Percentiles rank a stretch among this genome's conserved stretches.
Evolutionary conservation across 2,329 filamentous ascomycete genomes (phyloP).

Genomic region (Tolypocladium pustulatum): DNA sequence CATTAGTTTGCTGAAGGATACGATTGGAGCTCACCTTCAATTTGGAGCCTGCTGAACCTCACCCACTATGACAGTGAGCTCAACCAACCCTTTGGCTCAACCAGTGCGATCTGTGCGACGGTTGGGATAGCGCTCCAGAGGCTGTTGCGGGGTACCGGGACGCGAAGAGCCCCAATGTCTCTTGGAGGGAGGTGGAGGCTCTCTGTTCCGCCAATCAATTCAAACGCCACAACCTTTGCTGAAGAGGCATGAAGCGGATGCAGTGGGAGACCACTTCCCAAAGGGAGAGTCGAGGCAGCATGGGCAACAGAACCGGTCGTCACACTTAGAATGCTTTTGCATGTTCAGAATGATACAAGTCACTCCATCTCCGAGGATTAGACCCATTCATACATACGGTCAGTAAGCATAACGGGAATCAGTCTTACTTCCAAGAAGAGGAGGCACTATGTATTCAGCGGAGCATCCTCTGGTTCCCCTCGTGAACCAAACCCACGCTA

Average conservation of each 20-base stretch:
- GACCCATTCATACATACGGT: too few species aligned
- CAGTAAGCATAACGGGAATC: neutral
- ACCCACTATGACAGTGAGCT: neutral
- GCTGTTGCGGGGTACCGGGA: neutral
- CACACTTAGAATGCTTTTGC: too few species aligned
- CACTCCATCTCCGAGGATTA: too few species aligned
- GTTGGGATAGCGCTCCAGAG: neutral
- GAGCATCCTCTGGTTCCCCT: neutral
- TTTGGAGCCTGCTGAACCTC: neutral
- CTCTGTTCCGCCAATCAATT: too few species aligned
- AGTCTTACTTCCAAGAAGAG: neutral
- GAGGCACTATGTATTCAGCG: neutral
- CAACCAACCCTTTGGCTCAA: neutral
- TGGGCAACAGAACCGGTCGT: too few species aligned
- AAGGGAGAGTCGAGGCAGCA: too few species aligned
- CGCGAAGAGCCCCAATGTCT: too few species aligned
- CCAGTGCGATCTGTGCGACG: neutral
- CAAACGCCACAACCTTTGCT: too few species aligned
- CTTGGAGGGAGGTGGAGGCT: too few species aligned
- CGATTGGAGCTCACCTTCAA: neutral
- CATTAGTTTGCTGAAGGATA: neutral
- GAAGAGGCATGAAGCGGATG: too few species aligned
- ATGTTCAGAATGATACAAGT: too few species aligned
- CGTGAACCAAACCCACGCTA: neutral
- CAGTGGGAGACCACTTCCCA: too few species aligned